Evolutionary conservation across 1,284 basidiomycete species (phyloP).

Genomic region (Wolfiporia cocos): DNA sequence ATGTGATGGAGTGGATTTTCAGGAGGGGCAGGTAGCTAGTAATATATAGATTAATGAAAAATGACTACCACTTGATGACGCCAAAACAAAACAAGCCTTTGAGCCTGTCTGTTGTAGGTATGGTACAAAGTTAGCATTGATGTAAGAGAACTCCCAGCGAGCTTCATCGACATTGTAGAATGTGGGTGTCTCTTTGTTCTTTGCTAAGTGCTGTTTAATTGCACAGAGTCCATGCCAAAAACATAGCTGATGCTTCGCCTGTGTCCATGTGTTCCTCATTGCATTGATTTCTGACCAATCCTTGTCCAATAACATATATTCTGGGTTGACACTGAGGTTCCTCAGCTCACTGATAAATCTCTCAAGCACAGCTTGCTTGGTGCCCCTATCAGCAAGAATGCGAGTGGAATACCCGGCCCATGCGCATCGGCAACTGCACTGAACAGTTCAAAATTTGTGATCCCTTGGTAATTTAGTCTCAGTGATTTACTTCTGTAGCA

Average conservation of each 20-base stretch:
- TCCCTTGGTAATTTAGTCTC: constrained; percentile 9
- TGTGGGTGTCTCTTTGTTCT: constrained; percentile 7
- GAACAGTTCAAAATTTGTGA: constrained; percentile 13
- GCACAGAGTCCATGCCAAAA: constrained; percentile 16
- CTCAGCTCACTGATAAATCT: constrained; percentile 8
- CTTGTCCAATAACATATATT: constrained; percentile 14
- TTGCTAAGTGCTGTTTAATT: constrained; percentile 10
- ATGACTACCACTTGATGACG: no score
- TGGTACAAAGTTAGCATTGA: constrained; percentile 11
- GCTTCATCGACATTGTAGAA: constrained; percentile 6
- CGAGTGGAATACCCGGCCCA: constrained; percentile 12
- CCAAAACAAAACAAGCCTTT: no score
- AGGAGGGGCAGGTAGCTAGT: no score
- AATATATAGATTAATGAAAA: no score
- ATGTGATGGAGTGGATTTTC: constrained; percentile 1
- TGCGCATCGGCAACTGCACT: constrained; percentile 11
- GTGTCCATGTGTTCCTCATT: constrained; percentile 7
- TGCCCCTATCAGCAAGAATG: constrained; percentile 10
- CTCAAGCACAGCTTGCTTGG: constrained; percentile 6
- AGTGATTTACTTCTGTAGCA: constrained; percentile 1
- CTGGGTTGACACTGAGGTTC: constrained; percentile 7
- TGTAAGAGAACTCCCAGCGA: constrained; percentile 8
- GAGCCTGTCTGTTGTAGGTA: constrained; percentile 8
- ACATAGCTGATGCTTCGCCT: constrained; percentile 14
- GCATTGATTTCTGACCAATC: constrained; percentile 19